Evolutionary conservation across 805 yeast genomes (phyloP).

Genomic region (Tetrapisispora iriomotensis): DNA sequence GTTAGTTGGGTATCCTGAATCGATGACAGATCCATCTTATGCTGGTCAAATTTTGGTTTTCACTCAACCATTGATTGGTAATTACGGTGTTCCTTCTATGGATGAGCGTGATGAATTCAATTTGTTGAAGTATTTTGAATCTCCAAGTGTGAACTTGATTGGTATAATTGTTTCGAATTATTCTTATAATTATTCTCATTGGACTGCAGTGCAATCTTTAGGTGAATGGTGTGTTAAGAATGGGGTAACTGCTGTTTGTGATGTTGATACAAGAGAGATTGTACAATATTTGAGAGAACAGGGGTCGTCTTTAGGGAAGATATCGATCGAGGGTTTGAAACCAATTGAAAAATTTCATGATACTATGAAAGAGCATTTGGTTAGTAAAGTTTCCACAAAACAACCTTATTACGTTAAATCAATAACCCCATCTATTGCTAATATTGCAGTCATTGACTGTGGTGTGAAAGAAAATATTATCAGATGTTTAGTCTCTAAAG

Average conservation of each 20-base stretch:
- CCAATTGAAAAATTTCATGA: conserved; percentile 55
- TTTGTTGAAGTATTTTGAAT: conserved; percentile 81
- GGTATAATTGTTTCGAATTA: conserved; percentile 96
- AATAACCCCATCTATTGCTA: conserved; percentile 39
- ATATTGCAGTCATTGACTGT: conserved; percentile 91
- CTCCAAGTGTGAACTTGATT: conserved; percentile 83
- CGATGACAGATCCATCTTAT: conserved; percentile 98
- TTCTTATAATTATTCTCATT: conserved; percentile 93
- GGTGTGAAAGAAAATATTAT: conserved; percentile 97
- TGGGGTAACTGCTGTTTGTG: conserved; percentile 92
- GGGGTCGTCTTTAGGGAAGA: conserved; percentile 88
- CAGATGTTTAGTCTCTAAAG: conserved; percentile 88
- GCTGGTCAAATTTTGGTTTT: conserved; percentile 93
- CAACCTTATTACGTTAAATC: conserved; percentile 85
- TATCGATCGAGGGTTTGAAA: conserved; percentile 52
- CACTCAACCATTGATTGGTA: conserved; percentile 95
- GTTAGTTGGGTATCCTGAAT: conserved; percentile 95
- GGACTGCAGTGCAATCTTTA: conserved; percentile 97
- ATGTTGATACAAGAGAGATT: conserved; percentile 93
- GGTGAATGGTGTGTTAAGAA: conserved; percentile 95
- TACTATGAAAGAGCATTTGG: conserved; percentile 84
- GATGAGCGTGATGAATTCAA: conserved; percentile 73
- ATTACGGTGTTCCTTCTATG: conserved; percentile 94
- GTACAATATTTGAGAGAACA: conserved; percentile 90
- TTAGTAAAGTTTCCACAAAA: conserved; percentile 88